Conservation (phyloP, 2,329 filamentous ascomycete genomes). For the Fusarium chuoi region DNA sequence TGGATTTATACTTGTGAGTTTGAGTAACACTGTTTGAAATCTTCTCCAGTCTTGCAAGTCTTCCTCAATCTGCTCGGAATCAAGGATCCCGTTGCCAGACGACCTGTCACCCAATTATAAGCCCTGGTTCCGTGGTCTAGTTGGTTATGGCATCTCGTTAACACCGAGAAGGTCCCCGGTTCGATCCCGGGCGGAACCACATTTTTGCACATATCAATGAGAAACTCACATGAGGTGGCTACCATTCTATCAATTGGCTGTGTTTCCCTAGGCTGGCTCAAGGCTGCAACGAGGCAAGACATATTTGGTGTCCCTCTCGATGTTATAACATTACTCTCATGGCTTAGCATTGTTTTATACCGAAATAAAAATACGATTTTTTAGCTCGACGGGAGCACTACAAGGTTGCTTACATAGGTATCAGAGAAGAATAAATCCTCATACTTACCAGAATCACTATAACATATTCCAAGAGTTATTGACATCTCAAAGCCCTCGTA, state of each 20-base stretch:
- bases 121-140: not conserved
- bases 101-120: accelerated
- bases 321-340: not conserved
- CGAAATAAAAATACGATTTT: accelerated
- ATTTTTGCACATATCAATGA: not conserved
- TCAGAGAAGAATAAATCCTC: accelerated
- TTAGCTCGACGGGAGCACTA: accelerated
- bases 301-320: not conserved
- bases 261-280: not conserved
- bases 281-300: accelerated
- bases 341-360: accelerated
- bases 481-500: accelerated
- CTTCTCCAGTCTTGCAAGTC: too few species aligned
- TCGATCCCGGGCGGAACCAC: not conserved
- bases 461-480: not conserved
- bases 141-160: constrained; percentile 1
- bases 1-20: accelerated
- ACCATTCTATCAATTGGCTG: not conserved
- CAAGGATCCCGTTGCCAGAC: accelerated
- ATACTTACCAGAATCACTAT: not conserved
- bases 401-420: too few species aligned
- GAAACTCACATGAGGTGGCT: not conserved
- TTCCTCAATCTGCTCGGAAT: accelerated
- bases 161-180: not conserved
- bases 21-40: accelerated